Conservation (phyloP, 2,329 filamentous ascomycete species). For the Alternaria sp. region DNA sequence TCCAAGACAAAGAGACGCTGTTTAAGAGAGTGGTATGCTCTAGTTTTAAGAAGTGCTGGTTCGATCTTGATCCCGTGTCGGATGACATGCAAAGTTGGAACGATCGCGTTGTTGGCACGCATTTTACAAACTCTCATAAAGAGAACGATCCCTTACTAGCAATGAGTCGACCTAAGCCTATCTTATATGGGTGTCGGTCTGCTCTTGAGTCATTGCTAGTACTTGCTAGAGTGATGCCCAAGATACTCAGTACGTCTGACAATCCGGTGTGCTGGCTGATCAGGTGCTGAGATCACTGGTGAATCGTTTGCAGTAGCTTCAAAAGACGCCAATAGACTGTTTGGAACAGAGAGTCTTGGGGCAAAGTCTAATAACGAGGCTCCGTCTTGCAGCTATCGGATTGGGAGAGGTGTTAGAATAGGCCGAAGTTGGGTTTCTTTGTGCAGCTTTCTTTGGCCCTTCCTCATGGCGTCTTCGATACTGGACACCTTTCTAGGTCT, state of each 20-base stretch:
- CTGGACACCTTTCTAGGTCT: background rate
- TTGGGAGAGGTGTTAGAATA: background rate
- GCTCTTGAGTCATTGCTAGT: background rate
- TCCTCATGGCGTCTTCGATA: background rate
- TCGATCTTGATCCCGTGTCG: too few species aligned
- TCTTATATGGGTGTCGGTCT: background rate
- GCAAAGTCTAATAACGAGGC: background rate
- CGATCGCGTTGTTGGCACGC: background rate
- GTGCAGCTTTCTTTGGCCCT: background rate
- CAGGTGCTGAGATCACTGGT: too few species aligned
- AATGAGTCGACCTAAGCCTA: background rate
- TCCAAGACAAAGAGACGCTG: background rate
- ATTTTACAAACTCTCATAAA: background rate
- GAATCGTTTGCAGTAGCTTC: too few species aligned
- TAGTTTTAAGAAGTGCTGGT: background rate
- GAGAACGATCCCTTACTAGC: background rate
- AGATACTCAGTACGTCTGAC: too few species aligned
- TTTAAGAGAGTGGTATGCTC: background rate
- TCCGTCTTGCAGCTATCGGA: background rate
- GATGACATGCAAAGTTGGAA: background rate
- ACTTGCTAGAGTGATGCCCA: background rate
- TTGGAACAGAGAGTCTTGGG: background rate
- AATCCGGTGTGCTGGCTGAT: too few species aligned
- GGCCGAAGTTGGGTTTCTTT: background rate
- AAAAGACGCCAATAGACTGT: background rate